These are phyloP conservation scores for Coemansia erecta DNA, from an alignment of 192 early-diverging fungal genomes.

Conservation along the genomic window DNA sequence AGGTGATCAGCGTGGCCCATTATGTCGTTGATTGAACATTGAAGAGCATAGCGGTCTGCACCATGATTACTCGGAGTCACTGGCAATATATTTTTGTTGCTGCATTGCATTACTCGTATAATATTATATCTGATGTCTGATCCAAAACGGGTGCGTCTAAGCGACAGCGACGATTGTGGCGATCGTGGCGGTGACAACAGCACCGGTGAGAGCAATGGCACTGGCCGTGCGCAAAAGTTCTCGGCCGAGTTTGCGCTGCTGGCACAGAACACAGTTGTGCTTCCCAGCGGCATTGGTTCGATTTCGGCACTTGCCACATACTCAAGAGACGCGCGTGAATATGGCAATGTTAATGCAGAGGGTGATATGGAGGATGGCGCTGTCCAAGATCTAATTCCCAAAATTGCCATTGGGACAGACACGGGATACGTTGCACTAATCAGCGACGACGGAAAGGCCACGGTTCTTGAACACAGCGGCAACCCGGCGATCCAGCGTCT, in stretches of 20 bases:
- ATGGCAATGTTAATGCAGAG: not conserved
- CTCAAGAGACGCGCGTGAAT: not conserved
- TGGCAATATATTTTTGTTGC: too few species aligned
- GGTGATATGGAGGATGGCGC: not conserved
- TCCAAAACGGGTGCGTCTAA: not conserved
- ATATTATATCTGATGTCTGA: not conserved
- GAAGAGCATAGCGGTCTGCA: too few species aligned
- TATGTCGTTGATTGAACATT: too few species aligned
- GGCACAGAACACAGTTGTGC: conserved; percentile 7
- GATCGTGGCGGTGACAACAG: not conserved
- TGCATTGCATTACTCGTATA: too few species aligned
- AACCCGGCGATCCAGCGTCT: conserved; percentile 30
- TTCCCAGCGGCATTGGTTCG: conserved; percentile 16
- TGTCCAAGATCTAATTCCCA: not conserved
- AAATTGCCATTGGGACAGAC: conserved; percentile 31
- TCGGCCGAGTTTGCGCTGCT: not conserved
- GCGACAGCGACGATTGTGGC: not conserved
- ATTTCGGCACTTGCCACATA: conserved; percentile 29
- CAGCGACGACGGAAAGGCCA: conserved; percentile 5
- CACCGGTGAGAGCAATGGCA: not conserved
- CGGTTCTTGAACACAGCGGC: conserved; percentile 22
- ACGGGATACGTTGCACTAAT: conserved; percentile 29
- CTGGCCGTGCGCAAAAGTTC: not conserved
- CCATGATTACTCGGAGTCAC: too few species aligned
- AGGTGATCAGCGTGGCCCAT: too few species aligned